Evolutionary conservation across 345 rosid genomes (phyloP).

Genomic region (Cardiospermum halicacabum): DNA sequence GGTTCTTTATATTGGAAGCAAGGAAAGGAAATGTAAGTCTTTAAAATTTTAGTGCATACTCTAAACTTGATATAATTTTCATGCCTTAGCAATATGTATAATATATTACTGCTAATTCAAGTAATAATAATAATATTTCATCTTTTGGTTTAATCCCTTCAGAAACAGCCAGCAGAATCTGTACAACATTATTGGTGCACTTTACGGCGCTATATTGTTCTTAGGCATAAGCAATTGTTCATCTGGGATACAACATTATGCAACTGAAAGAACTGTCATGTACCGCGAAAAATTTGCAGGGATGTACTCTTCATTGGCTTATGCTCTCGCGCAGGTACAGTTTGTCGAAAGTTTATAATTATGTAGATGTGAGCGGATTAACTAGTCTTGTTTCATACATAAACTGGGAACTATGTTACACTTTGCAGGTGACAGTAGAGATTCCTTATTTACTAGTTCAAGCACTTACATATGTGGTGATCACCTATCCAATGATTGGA

Average conservation of each 20-base stretch:
- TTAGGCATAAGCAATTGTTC: conserved; percentile 67
- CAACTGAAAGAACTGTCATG: conserved; percentile 57
- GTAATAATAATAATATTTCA: neutral
- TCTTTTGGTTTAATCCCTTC: conserved; percentile 1
- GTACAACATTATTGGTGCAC: conserved; percentile 55
- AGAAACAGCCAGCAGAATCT: conserved; percentile 62
- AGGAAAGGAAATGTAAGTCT: conserved; percentile 59
- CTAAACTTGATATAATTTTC: neutral
- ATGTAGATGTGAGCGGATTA: neutral
- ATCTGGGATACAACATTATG: conserved; percentile 47
- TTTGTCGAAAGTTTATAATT: neutral
- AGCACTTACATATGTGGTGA: conserved; percentile 30
- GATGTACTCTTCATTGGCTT: conserved; percentile 76
- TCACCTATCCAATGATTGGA: conserved; percentile 73
- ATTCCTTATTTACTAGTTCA: conserved; percentile 55
- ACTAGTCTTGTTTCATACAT: too few relatives aligned
- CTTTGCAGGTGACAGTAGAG: conserved; percentile 59
- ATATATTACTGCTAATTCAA: neutral
- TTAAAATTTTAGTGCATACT: neutral
- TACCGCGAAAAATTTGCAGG: conserved; percentile 81
- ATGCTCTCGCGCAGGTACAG: conserved; percentile 58
- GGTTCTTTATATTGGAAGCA: conserved; percentile 67
- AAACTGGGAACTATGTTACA: too few relatives aligned
- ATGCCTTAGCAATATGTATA: neutral
- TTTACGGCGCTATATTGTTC: conserved; percentile 42